phyloP scores from a whole-genome alignment of 2,329 filamentous ascomycete genomes.

The Epichloe scottii region DNA sequence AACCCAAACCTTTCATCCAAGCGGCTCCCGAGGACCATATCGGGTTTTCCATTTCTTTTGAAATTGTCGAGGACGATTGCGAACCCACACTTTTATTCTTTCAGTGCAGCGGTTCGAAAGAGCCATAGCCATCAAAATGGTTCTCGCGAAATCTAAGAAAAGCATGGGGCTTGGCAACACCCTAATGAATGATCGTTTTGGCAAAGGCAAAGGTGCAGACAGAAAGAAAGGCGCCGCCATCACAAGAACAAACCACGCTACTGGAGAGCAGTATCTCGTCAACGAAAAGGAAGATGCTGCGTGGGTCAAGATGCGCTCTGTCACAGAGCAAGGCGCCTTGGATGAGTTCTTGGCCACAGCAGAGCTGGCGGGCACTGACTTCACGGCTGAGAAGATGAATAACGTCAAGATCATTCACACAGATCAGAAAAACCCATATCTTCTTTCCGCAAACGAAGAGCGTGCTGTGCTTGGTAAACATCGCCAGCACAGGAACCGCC shows the following conservation, averaged over 20 bases:
- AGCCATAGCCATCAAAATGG: slow-evolving; percentile 30
- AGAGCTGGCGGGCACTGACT: slow-evolving; percentile 94
- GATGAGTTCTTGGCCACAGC: slow-evolving; percentile 95
- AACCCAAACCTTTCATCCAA: slow-evolving; percentile 1
- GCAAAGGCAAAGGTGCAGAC: slow-evolving; percentile 76
- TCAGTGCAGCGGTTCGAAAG: not conserved
- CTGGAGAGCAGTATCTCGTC: slow-evolving; percentile 83
- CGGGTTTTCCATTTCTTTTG: not conserved
- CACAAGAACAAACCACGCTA: slow-evolving; percentile 61
- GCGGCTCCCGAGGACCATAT: not conserved
- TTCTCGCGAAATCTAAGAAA: slow-evolving; percentile 82
- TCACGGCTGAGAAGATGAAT: slow-evolving; percentile 97
- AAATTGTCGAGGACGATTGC: not conserved
- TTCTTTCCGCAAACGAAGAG: slow-evolving; percentile 79
- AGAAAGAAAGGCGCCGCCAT: slow-evolving; percentile 55
- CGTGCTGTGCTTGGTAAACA: slow-evolving; percentile 68
- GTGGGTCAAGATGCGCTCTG: slow-evolving; percentile 99
- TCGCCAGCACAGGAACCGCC: slow-evolving; percentile 58
- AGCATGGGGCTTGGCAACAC: slow-evolving; percentile 88
- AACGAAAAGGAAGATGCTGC: slow-evolving; percentile 82
- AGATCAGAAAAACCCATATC: slow-evolving; percentile 89
- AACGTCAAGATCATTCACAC: slow-evolving; percentile 98
- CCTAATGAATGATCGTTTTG: slow-evolving; percentile 98
- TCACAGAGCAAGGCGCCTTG: slow-evolving; percentile 90
- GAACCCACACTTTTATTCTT: not conserved